A percentile compares a stretch with the other conserved stretches of the same genome.
phyloP scores from a whole-genome alignment of 805 yeast genomes.

The Nakazawaea ernobii region DNA sequence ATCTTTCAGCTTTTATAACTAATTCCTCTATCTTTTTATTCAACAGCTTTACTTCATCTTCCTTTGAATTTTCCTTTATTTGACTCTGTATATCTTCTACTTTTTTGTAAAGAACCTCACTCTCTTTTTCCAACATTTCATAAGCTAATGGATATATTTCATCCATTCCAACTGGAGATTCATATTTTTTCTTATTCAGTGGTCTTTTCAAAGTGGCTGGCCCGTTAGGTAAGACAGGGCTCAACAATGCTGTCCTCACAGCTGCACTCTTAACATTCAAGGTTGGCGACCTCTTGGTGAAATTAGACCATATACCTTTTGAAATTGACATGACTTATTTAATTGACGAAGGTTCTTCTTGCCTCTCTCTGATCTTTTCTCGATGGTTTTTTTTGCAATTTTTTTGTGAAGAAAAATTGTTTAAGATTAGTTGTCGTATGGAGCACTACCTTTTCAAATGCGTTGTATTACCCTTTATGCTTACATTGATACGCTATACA shows the following conservation, averaged over 20 bases:
- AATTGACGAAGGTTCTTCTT: background rate
- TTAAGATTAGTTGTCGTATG: no score
- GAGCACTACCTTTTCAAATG: no score
- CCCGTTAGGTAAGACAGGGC: slow-evolving; percentile 34
- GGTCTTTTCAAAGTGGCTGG: slow-evolving; percentile 46
- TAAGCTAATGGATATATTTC: slow-evolving; percentile 71
- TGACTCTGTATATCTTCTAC: slow-evolving; percentile 30
- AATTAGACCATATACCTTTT: slow-evolving; percentile 31
- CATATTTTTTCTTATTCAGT: slow-evolving; percentile 45
- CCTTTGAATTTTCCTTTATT: slow-evolving; percentile 12
- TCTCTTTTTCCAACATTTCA: slow-evolving; percentile 45
- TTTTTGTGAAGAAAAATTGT: no score
- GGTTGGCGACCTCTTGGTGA: slow-evolving; percentile 25
- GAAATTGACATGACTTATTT: slow-evolving; percentile 18
- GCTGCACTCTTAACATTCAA: slow-evolving; percentile 22
- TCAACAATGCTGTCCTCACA: slow-evolving; percentile 23
- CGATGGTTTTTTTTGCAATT: background rate
- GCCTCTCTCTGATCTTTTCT: background rate
- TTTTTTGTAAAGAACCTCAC: slow-evolving; percentile 31
- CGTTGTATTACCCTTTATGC: no score
- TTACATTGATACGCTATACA: no score
- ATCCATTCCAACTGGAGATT: slow-evolving; percentile 63
- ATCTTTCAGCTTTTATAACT: slow-evolving; percentile 56
- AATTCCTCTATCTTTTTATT: slow-evolving; percentile 24
- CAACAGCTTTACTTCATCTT: slow-evolving; percentile 17